Evolutionary conservation across 1,139 yeast genomes (phyloP), one percentile per base, ranked within the genome.

Genomic region (Oligophagozyma castellii): DNA sequence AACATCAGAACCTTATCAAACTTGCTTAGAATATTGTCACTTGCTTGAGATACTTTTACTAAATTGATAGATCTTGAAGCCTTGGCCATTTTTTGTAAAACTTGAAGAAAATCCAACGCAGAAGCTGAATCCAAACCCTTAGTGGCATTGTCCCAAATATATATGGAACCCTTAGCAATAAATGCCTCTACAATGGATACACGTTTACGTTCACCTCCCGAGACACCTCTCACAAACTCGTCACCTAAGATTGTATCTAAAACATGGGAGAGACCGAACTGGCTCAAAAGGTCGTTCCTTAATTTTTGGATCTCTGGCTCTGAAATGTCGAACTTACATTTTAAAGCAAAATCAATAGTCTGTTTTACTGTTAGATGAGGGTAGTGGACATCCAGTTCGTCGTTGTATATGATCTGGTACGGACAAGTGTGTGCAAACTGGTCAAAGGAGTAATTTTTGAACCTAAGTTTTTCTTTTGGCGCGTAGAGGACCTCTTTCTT

Each of bases 141-240:
- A 6, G 73, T 66, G 15, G 71, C 67, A 40, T 67, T 67, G 49
- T 67, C 72, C 73, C 72, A 67, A 41, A 67, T 56, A 40, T 65
- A 65, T 19, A 67, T 45, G 19, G 62, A 53, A 23, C 63, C 69
- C 29, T 60, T 53, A 30, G 66, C 61, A 15, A 63, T 61, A 38
- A 61, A 53, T 3, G 67, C 65, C 45, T 64, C 70, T 15, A 66
- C 65, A 35, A 61, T 59, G 3, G 65, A 59, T 14, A 61, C 61
- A 45, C 66, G 53, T 37, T 61, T 61, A 29, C 67, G 44, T 35
- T 61, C 64, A 48, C 66, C 66, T 32, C 65, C 65, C 16, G 65
- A 61, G 14, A 61, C 55, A 37, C 66, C 65, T 36, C 63, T 49
- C 16, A 60, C 53, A 33, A 41, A 59, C 35, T 61, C 65, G 36